phyloP scores from a whole-genome alignment of 352 stramenopile species.

The Globisporangium viniferum region DNA sequence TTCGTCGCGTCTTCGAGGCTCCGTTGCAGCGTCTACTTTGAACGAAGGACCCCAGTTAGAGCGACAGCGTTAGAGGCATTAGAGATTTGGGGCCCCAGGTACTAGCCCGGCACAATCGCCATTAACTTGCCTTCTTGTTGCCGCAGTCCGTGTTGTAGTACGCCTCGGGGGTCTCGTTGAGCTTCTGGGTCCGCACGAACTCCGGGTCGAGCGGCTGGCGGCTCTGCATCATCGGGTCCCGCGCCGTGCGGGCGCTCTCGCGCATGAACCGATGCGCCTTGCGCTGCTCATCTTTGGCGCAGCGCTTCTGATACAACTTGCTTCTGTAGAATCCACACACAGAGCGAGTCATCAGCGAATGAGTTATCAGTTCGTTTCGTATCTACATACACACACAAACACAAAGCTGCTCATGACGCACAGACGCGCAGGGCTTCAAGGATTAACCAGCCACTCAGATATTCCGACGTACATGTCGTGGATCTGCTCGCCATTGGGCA shows the following conservation, averaged over 20 bases:
- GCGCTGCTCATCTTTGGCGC: constrained; percentile 61
- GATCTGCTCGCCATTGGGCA: constrained; percentile 68
- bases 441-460: neutral
- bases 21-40: constrained; percentile 36
- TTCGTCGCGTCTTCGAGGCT: constrained; percentile 46
- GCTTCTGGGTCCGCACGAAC: constrained; percentile 30
- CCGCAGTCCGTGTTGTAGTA: constrained; percentile 68
- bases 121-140: constrained; percentile 38
- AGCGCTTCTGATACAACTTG: constrained; percentile 65
- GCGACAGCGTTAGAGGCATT: neutral
- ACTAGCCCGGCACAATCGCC: neutral
- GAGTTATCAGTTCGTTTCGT: neutral
- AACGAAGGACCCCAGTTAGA: neutral
- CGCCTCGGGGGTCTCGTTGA: constrained; percentile 50
- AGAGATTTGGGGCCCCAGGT: neutral
- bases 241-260: constrained; percentile 32
- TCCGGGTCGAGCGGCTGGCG: constrained; percentile 54
- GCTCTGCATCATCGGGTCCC: constrained; percentile 20
- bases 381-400: neutral
- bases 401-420: neutral
- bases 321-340: constrained; percentile 26
- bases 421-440: neutral
- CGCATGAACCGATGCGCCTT: constrained; percentile 51
- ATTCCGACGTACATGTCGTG: constrained; percentile 51
- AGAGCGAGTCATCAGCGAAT: neutral